These are phyloP conservation scores for Cyclostephanos tholiformis DNA, from an alignment of 108 stramenopile species.

Conservation along the genomic window DNA sequence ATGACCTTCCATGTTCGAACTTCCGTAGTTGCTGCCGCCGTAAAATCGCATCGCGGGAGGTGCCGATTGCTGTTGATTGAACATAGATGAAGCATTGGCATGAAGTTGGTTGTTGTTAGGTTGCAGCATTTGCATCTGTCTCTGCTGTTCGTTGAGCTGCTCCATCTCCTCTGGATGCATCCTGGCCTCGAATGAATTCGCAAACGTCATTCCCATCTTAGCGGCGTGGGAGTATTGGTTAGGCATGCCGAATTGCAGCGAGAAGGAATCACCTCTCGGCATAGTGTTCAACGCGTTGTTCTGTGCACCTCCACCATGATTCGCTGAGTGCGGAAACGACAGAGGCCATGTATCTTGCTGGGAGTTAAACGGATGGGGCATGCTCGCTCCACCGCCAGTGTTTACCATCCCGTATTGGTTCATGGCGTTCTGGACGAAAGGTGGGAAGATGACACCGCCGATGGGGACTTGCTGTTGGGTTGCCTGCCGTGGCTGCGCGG, in stretches of 20 bases:
- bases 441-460: neutral
- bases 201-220: neutral
- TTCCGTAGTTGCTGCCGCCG: neutral
- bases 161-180: neutral
- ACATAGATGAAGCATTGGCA: neutral
- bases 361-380: neutral
- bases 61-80: neutral
- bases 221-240: neutral
- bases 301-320: neutral
- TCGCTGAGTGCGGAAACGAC: neutral
- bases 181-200: neutral
- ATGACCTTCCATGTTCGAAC: neutral
- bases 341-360: neutral
- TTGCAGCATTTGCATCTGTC: slow-evolving; percentile 1
- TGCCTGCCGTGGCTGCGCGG: neutral
- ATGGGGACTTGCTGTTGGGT: neutral
- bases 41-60: neutral
- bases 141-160: neutral
- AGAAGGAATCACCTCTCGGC: neutral
- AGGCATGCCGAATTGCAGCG: neutral
- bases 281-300: neutral
- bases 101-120: neutral
- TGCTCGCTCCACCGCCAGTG: neutral
- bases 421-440: neutral
- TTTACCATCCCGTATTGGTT: neutral